Evolutionary conservation across 768 basidiomycete genomes (phyloP), one percentile per base, ranked within the genome.

Genomic region (Pleurotus citrinopileatus): DNA sequence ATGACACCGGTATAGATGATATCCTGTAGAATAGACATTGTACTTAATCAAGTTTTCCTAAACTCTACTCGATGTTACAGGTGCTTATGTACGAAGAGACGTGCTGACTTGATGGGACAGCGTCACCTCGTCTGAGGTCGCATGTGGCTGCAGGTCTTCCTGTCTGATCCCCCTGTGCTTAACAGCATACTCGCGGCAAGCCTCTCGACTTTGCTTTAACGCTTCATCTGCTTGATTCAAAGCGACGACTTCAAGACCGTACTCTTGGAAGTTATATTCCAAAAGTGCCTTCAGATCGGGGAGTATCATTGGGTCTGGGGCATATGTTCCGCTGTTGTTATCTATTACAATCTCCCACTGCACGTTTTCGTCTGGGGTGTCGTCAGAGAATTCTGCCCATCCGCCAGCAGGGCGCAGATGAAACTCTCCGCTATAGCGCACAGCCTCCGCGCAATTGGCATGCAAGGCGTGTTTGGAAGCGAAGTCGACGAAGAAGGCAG

Each of bases 401-500:
- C 84, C 91, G 47, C 81, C 87, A 52, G 65, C 75, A 19, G 84
- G 87, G 19, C 89, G 76, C 15, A 83, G 84, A 65, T 91, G 89
- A 63, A 91, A 91, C 70, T 91, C 89, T 20, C 89, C 89, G 42
- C 79, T 77, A 62, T 90, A 91, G 45, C 86, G 74, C 55, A 91
- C 89, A 13, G 70, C 66, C 56, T 77, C 73, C 13, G 77, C 76
- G 63, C 89, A 89, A 64, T 90, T 88, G 37, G 84, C 75, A 69
- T 93, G 91, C 64, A 94, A 75, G 3, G 89, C 91, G 63, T 94
- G 92, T 69, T 94, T 94, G 23, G 86, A 88, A 38, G 85, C 87
- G 64, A 92, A 87, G 68, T 92, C 88, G 57, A 91, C 88, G 61
- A 91, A 89, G 70, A 93, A 93, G 28, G 88, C 85, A 9, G 89